Percentiles rank a stretch among this genome's conserved stretches.
Evolutionary conservation across 2,329 filamentous ascomycete species (phyloP).

Genomic region (Alternaria sp.): DNA sequence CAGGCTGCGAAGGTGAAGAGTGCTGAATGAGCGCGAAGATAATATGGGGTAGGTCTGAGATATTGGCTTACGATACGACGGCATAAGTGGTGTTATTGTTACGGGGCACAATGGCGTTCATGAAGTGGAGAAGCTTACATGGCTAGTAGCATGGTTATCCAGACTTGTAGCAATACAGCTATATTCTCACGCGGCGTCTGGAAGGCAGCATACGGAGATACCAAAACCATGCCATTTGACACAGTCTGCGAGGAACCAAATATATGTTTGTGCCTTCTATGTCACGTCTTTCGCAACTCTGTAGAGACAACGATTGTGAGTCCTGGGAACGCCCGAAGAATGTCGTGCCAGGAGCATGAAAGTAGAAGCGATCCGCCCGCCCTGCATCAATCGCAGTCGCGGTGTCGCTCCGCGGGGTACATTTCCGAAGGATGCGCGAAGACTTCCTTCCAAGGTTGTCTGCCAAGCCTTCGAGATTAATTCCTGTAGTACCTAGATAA

Average conservation of each 20-base stretch:
- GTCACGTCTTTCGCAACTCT: too few relatives aligned
- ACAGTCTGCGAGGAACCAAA: not conserved
- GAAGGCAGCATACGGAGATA: not conserved
- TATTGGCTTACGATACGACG: not conserved
- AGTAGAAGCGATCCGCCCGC: too few relatives aligned
- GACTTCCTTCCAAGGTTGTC: too few relatives aligned
- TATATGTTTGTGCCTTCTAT: too few relatives aligned
- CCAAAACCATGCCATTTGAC: not conserved
- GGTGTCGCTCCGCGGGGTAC: too few relatives aligned
- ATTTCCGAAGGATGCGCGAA: too few relatives aligned
- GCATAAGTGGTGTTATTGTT: slow-evolving; percentile 3
- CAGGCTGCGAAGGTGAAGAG: slow-evolving; percentile 27
- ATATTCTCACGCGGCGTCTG: not conserved
- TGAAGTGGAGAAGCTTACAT: not conserved
- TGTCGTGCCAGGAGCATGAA: too few relatives aligned
- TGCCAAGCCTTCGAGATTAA: too few relatives aligned
- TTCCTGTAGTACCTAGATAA: too few relatives aligned
- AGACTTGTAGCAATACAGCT: not conserved
- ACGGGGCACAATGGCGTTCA: not conserved
- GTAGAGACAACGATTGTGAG: too few relatives aligned
- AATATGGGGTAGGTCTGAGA: not conserved
- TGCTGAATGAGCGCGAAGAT: slow-evolving; percentile 1
- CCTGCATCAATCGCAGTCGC: too few relatives aligned
- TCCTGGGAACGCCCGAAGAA: too few relatives aligned
- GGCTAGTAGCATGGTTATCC: not conserved